These are phyloP conservation scores for Aaosphaeria arxii DNA, from an alignment of 2,329 filamentous ascomycete species.

Conservation along the genomic window DNA sequence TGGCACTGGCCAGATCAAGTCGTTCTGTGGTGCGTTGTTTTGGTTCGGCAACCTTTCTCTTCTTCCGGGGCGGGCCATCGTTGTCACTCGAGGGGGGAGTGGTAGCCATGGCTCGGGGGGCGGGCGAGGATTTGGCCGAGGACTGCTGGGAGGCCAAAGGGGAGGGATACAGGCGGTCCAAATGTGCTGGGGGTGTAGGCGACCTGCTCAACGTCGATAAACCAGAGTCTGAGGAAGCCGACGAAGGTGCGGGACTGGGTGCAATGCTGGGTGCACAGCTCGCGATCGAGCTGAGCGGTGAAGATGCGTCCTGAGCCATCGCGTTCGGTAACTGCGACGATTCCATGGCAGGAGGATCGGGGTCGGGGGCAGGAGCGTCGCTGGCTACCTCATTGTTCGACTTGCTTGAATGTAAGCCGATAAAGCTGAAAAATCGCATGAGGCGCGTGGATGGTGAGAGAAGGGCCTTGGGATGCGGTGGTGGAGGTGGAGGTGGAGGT, in stretches of 20 bases:
- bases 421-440: too few relatives aligned
- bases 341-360: too few relatives aligned
- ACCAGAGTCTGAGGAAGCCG: constrained; percentile 27
- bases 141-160: constrained; percentile 46
- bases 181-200: constrained; percentile 26
- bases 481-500: constrained; percentile 11
- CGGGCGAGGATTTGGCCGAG: constrained; percentile 45
- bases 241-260: constrained; percentile 24
- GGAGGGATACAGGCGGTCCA: constrained; percentile 27
- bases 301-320: too few relatives aligned
- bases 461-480: not conserved
- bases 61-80: constrained; percentile 72
- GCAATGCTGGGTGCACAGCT: not conserved
- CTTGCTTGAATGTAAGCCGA: too few relatives aligned
- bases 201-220: constrained; percentile 31
- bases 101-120: constrained; percentile 44
- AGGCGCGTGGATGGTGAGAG: too few relatives aligned
- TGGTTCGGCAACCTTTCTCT: constrained; percentile 57
- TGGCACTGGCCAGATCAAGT: constrained; percentile 65
- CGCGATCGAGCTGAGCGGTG: too few relatives aligned
- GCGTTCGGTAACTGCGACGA: too few relatives aligned
- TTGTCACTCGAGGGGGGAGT: constrained; percentile 47
- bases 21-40: constrained; percentile 77
- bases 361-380: too few relatives aligned
- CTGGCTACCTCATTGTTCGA: too few relatives aligned